These are phyloP conservation scores for Kuraishia piskuri DNA, from an alignment of 805 yeast genomes.

Conservation along the genomic window DNA sequence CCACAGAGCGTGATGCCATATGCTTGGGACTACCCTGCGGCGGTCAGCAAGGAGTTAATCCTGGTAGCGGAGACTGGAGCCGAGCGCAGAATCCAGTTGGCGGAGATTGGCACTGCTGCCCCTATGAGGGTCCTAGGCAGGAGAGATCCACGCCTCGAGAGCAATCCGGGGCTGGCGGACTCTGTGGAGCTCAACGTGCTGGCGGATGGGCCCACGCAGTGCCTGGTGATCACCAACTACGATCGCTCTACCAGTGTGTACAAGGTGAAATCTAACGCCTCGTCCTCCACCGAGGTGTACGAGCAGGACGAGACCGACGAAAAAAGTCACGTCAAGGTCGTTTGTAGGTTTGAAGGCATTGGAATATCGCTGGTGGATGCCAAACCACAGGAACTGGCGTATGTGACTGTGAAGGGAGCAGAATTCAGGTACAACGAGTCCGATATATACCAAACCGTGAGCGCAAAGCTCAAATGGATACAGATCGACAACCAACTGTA, in stretches of 20 bases:
- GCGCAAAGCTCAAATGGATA: slow-evolving; percentile 84
- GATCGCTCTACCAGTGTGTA: slow-evolving; percentile 74
- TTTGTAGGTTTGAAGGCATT: slow-evolving; percentile 70
- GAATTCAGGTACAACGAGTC: slow-evolving; percentile 79
- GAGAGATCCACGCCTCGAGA: slow-evolving; percentile 10
- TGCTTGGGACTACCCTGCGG: slow-evolving; percentile 96
- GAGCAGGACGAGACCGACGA: slow-evolving; percentile 49
- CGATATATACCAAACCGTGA: slow-evolving; percentile 70
- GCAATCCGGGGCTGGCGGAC: slow-evolving; percentile 14
- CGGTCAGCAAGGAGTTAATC: slow-evolving; percentile 70
- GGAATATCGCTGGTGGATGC: slow-evolving; percentile 80
- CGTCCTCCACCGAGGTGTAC: slow-evolving; percentile 31
- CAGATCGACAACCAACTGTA: slow-evolving; percentile 89
- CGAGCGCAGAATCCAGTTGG: slow-evolving; percentile 73
- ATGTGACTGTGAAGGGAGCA: slow-evolving; percentile 72
- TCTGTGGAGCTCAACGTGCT: slow-evolving; percentile 85
- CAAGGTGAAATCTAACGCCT: slow-evolving; percentile 33
- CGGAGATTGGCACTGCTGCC: slow-evolving; percentile 85
- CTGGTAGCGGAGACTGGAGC: slow-evolving; percentile 56
- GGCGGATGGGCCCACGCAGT: slow-evolving; percentile 94
- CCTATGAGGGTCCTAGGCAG: slow-evolving; percentile 58
- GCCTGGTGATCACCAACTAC: slow-evolving; percentile 74
- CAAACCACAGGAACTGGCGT: slow-evolving; percentile 68
- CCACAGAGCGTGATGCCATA: slow-evolving; percentile 94
- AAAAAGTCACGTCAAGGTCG: slow-evolving; percentile 40